phyloP scores from a whole-genome alignment of 371 early-diverging fungal species.

The Smittium mucronatum region DNA sequence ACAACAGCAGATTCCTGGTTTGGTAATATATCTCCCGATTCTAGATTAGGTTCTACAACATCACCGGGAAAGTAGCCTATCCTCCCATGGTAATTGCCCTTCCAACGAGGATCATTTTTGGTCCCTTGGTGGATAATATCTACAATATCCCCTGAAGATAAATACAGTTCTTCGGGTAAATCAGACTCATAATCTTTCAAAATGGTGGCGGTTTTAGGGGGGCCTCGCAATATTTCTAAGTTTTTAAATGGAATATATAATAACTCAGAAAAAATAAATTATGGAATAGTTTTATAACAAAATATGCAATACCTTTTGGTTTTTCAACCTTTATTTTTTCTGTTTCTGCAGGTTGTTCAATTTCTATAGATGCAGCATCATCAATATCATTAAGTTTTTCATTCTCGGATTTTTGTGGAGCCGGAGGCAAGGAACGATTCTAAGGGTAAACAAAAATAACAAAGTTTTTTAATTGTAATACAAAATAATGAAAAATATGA shows the following conservation, averaged over 20 bases:
- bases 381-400: not conserved
- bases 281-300: no score
- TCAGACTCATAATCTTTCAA: conserved; percentile 32
- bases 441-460: no score
- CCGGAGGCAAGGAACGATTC: no score
- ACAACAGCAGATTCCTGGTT: conserved; percentile 15
- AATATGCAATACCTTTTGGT: no score
- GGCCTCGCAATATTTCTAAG: conserved; percentile 11
- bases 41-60: conserved; percentile 26
- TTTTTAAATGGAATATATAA: no score
- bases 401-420: no score
- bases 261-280: no score
- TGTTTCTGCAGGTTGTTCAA: not conserved
- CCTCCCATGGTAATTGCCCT: conserved; percentile 36
- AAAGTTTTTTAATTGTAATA: no score
- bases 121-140: conserved; percentile 29
- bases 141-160: conserved; percentile 30
- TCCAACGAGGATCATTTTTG: conserved; percentile 35
- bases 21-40: conserved; percentile 16
- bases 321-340: not conserved
- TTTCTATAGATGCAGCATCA: not conserved
- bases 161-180: conserved; percentile 33
- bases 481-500: no score
- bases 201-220: conserved; percentile 25
- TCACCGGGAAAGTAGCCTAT: conserved; percentile 32